Conservation (phyloP, 805 yeast species). For the Metschnikowia vanudenii region DNA sequence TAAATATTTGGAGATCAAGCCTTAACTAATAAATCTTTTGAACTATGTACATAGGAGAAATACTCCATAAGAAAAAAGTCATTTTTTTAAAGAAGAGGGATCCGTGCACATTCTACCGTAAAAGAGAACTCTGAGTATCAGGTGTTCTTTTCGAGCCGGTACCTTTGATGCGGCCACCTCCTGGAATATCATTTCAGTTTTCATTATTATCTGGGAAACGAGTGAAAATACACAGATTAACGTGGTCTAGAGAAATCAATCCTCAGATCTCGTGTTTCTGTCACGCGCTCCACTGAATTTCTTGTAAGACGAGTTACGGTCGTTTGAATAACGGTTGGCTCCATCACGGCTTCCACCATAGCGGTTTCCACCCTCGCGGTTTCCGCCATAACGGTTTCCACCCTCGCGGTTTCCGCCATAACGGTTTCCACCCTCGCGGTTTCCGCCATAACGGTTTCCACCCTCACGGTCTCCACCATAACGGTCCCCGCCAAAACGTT, state of each 20-base stretch:
- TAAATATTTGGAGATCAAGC: background rate
- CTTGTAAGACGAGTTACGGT: background rate
- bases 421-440: background rate
- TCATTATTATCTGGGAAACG: background rate
- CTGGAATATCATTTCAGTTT: background rate
- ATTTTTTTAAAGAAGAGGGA: background rate
- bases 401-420: background rate
- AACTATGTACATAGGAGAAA: constrained; percentile 7
- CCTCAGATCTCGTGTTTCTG: background rate
- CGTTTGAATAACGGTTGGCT: too few relatives aligned
- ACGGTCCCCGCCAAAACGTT: background rate
- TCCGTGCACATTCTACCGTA: background rate
- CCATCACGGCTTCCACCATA: too few relatives aligned
- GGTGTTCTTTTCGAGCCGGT: too few relatives aligned
- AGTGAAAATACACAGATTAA: background rate
- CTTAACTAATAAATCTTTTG: background rate
- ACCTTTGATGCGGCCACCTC: too few relatives aligned
- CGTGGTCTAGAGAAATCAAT: background rate
- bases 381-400: background rate
- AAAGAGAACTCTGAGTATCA: too few relatives aligned
- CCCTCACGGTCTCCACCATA: constrained; percentile 1
- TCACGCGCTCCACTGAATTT: background rate
- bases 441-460: background rate
- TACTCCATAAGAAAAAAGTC: background rate
- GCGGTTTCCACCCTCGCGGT: too few relatives aligned